These are phyloP conservation scores for Glycyrrhiza uralensis DNA, from an alignment of 306 rosid species.

Conservation along the genomic window DNA sequence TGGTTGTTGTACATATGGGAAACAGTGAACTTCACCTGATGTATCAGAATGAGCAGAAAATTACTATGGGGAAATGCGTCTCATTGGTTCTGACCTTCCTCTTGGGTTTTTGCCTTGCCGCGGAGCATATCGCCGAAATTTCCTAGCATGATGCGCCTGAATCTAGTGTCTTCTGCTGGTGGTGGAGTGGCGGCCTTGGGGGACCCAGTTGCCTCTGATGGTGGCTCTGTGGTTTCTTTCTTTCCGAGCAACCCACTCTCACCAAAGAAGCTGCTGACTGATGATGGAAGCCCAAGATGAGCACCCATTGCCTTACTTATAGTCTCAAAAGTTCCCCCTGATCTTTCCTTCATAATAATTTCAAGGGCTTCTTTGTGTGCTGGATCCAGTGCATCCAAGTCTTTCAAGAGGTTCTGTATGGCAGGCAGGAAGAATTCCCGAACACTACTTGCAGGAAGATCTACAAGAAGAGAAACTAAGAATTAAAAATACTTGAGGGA, in stretches of 20 bases:
- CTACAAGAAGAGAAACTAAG: conserved; percentile 42
- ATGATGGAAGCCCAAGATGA: conserved; percentile 80
- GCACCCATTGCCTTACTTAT: conserved; percentile 96
- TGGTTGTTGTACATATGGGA: background rate
- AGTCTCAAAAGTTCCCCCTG: conserved; percentile 86
- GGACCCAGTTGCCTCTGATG: conserved; percentile 45
- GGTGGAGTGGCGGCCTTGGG: conserved; percentile 38
- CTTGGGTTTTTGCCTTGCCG: conserved; percentile 66
- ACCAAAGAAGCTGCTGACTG: conserved; percentile 79
- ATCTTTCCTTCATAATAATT: conserved; percentile 89
- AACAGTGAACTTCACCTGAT: conserved; percentile 19
- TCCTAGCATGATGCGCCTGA: conserved; percentile 90
- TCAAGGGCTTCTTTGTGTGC: conserved; percentile 99
- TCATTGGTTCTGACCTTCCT: conserved; percentile 54
- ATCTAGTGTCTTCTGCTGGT: conserved; percentile 76
- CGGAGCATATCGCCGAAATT: conserved; percentile 88
- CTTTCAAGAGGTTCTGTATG: conserved; percentile 77
- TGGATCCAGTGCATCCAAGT: conserved; percentile 82
- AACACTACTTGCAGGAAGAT: conserved; percentile 66
- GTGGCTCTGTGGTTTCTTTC: conserved; percentile 56
- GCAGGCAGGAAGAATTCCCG: conserved; percentile 81
- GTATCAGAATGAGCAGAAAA: conserved; percentile 4
- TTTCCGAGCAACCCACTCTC: conserved; percentile 83
- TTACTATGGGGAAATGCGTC: background rate
- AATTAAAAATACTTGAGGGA: conserved; percentile 6